Evolutionary conservation across 139 green algal genomes (phyloP), one percentile per base, ranked within the genome.

Genomic region (Chlamydomonas incerta): DNA sequence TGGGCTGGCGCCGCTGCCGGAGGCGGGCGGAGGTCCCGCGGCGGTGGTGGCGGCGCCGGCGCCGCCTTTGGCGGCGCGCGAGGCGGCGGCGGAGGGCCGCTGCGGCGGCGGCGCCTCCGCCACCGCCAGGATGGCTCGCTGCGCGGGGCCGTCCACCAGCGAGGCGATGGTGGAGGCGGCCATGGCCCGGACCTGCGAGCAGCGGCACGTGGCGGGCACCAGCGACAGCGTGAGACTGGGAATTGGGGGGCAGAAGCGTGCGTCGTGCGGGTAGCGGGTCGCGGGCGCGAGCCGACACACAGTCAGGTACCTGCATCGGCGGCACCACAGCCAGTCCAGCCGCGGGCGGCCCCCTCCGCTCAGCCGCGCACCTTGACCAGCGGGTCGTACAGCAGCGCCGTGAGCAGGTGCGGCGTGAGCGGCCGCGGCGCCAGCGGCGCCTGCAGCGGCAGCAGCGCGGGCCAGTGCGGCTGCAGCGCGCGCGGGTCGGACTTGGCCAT

Each of bases 101-200:
- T 50, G 41, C 41, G 41, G 41, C 41, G 41, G 41, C 52, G 62
- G 68, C 1, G 80, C 83, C 81, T 96, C 91, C 18, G 93, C 94
- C 21, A 97, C 89, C 0, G 86, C 88, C 33, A 97, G 83, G 84
- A 94, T 95, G 17, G 87, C 73, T 9, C 90, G 75, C 74, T 93
- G 90, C 11, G 89, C 80, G 29, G 90, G 87, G 41, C 94, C 94
- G 85, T 97, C 92, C 50, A 96, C 70, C 75, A 97, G 70, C 0
- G 50, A 75, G 20, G 63, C 35, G 23, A 96, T 72, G 37, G 91
- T 91, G 47, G 82, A 81, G 26, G 93, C 94, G 9, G 90, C 87
- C 70, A 93, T 79, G 52, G 88, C 87, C 35, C 93, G 90, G 31
- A 95, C 90, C 70, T 92, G 83, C 41, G n/a, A n/a, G n/a, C n/a